Evolutionary conservation across 2,329 filamentous ascomycete species (phyloP), one percentile per base, ranked within the genome.

Genomic region (Chaetothyriales sp.): DNA sequence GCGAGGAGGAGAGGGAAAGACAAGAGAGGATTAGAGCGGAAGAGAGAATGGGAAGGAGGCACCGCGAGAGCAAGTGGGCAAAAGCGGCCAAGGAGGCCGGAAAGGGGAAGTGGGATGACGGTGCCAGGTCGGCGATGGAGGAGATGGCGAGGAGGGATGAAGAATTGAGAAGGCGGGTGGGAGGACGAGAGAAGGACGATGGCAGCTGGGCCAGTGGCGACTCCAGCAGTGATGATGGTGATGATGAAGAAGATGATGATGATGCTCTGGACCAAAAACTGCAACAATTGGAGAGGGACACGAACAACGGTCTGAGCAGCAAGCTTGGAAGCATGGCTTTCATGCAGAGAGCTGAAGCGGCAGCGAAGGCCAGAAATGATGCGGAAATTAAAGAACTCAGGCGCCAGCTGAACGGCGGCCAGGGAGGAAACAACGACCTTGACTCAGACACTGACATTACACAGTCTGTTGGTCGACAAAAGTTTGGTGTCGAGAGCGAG

Each of bases 1-100:
- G 20, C 10, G 45, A 22, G 26, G 26, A 26, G 4, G 45, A 25
- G 19, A 28, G 20, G 55, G 77, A 81, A 56, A 81, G 84, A 55
- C 69, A 74, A 50, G 80, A 84, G 61, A 71, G 70, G 55, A 76
- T 76, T 53, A 86, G 89, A 57, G 89, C 89, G 1, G 79, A 88
- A 60, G 87, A 90, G 65, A 77, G 89, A 61, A 89, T 95, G 74
- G 84, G 86, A 18, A 80, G 84, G 12, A 82, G 86, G 58, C 88
- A 95, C 67, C 79, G 81, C 57, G 86, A 94, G 49, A 92, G 86
- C 70, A 93, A 88, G 63, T 95, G 88, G 87, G 87, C 88, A 39
- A 95, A 93, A 73, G 79, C 82, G 51, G 74, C 88, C 53, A 86
- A 85, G 63, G 81, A 83, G 60, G 82, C 78, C 32, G 87, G 88